These are phyloP conservation scores for Backusella liffmaniae DNA, from an alignment of 192 early-diverging fungal species.

Conservation along the genomic window DNA sequence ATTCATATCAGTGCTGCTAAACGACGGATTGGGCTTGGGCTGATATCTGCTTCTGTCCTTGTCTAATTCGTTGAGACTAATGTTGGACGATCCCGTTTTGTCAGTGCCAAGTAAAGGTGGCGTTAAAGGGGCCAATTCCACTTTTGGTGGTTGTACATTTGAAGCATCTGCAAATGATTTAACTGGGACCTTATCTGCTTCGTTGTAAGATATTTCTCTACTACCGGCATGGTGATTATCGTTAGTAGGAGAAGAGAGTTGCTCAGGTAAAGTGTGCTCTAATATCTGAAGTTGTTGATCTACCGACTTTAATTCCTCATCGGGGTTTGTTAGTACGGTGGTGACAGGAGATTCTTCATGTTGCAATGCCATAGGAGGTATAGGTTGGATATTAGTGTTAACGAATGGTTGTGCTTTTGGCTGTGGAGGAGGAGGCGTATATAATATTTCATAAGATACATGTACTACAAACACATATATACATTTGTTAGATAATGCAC, in stretches of 20 bases:
- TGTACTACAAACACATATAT: neutral
- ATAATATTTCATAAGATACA: neutral
- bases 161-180: neutral
- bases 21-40: neutral
- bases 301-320: conserved; percentile 22
- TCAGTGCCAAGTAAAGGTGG: neutral
- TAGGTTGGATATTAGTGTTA: neutral
- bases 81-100: neutral
- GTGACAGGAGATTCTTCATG: neutral
- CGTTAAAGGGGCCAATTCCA: neutral
- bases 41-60: neutral
- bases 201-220: neutral
- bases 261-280: neutral
- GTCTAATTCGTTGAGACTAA: neutral
- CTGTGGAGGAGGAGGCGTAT: neutral
- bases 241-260: neutral
- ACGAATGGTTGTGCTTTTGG: neutral
- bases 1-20: neutral
- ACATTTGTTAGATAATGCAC: neutral
- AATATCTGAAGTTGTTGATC: conserved; percentile 13
- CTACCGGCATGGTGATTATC: neutral
- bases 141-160: neutral
- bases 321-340: conserved; percentile 11
- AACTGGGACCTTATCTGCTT: neutral
- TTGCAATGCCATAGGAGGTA: neutral